Base-by-base conservation (phyloP, 1,284 basidiomycete genomes). In the Puccinia brachypodii region DNA sequence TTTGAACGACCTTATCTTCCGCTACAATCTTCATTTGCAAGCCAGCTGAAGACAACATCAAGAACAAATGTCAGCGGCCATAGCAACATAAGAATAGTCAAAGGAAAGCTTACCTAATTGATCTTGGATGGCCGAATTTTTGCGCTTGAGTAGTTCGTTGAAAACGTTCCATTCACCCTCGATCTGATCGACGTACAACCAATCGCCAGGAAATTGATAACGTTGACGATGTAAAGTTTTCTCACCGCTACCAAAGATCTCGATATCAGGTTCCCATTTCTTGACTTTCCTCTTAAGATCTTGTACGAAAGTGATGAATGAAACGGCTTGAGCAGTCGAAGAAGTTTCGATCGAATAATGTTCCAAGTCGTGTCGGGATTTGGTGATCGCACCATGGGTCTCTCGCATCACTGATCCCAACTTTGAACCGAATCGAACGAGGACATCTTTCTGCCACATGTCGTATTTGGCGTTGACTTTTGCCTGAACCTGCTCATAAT, bases 401-500 rank as follows among this genome's bases (percentile, higher is more conserved):
- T 98, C 96, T 88, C 95, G 95, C 95, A 99, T 98, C 76, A 92
- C 92, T 82, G 92, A 92, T 8, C 94, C 94, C 80, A 98, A 90
- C 89, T 97, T 97, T 83, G 91, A 90, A 7, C 96, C 97, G 85
- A 98, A 98, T 66, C 94, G 90, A 83, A 91, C 92, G 83, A 98
- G 89, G 83, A 99, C 94, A 85, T 98, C 97, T 83, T 92, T 89
- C 89, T 99, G 96, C 96, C 96, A 98, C 9, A 94, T 89, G 86
- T 99, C 97, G 87, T 98, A 98, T 89, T 98, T 98, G 82, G 96
- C 94, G 86, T 98, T 98, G 85, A 99, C 96, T 84, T 96, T 91
- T 76, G 93, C 91, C 87, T 99, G 97, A 28, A 98, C 96, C 86
- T 97, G 96, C 87, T 98, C 96, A 87, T 98, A 98, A 88, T 98